Conservation (phyloP, 2,329 filamentous ascomycete species). For the Stemphylium vesicarium region DNA sequence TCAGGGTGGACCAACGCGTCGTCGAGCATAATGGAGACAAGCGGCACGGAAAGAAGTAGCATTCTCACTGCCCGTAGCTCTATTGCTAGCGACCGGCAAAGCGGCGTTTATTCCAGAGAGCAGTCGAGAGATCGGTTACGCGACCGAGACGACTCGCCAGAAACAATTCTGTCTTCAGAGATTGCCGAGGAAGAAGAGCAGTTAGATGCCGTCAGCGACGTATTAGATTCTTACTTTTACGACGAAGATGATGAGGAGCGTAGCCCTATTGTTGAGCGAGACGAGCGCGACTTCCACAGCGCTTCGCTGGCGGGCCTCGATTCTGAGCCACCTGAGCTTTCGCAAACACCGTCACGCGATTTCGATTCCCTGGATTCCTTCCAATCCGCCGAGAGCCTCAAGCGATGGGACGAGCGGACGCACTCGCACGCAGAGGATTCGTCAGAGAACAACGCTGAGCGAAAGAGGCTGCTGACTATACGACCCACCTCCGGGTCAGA, state of each 20-base stretch:
- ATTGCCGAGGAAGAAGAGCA: conserved; percentile 44
- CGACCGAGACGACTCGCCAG: conserved; percentile 40
- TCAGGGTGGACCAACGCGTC: conserved; percentile 64
- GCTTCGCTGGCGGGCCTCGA: conserved; percentile 29
- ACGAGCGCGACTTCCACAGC: conserved; percentile 14
- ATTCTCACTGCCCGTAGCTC: conserved; percentile 81
- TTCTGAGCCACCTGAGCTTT: conserved; percentile 31
- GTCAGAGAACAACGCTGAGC: conserved; percentile 8
- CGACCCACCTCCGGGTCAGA: conserved; percentile 15
- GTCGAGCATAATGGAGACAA: conserved; percentile 63
- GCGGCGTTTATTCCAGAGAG: conserved; percentile 54
- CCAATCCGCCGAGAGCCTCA: conserved; percentile 30
- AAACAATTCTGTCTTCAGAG: conserved; percentile 33
- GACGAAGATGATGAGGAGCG: conserved; percentile 52
- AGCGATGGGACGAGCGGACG: conserved; percentile 25
- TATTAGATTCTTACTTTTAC: conserved; percentile 66
- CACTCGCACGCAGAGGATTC: conserved; percentile 12
- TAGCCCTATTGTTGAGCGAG: conserved; percentile 16
- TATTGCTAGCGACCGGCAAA: conserved; percentile 60
- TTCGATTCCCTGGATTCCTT: conserved; percentile 33
- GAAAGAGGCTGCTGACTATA: conserved; percentile 22
- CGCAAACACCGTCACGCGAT: conserved; percentile 38
- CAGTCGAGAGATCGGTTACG: conserved; percentile 32
- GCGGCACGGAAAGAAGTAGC: conserved; percentile 82
- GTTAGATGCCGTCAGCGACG: conserved; percentile 64